phyloP scores from a whole-genome alignment of 1,284 basidiomycete genomes.

The Meripilus lineatus region DNA sequence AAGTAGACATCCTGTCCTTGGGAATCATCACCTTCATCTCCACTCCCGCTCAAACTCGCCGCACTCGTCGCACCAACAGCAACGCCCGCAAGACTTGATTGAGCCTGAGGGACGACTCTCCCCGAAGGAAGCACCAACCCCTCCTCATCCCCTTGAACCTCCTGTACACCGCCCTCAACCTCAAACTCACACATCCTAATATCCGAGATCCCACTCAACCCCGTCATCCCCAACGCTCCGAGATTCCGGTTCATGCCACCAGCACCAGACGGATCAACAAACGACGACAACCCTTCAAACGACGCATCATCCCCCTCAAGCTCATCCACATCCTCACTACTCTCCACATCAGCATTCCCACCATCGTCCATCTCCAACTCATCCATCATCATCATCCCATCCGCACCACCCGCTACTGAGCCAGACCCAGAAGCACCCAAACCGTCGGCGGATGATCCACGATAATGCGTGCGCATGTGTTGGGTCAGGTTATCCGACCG shows the following conservation, averaged over 20 bases:
- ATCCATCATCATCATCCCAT: constrained; percentile 20
- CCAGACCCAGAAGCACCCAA: constrained; percentile 15
- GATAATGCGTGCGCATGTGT: constrained; percentile 74
- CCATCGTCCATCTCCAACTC: constrained; percentile 17
- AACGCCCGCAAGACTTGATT: constrained; percentile 1
- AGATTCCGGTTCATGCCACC: constrained; percentile 18
- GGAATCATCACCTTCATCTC: constrained; percentile 4
- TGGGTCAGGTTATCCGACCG: constrained; percentile 83
- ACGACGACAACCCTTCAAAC: constrained; percentile 11
- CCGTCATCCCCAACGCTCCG: constrained; percentile 13
- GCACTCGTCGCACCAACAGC: constrained; percentile 6
- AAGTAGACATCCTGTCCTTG: constrained; percentile 21
- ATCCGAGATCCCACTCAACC: constrained; percentile 27
- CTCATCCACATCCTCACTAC: constrained; percentile 24
- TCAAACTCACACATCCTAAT: constrained; percentile 57
- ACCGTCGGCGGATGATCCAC: constrained; percentile 36
- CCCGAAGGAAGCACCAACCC: constrained; percentile 29
- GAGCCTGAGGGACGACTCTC: constrained; percentile 24
- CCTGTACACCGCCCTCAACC: constrained; percentile 49
- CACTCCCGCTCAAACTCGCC: constrained; percentile 3
- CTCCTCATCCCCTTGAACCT: constrained; percentile 58
- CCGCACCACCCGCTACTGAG: constrained; percentile 4
- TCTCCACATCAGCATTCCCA: constrained; percentile 23
- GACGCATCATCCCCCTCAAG: constrained; percentile 17
- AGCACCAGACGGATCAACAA: no score